phyloP scores from a whole-genome alignment of 257 asterid genomes.

The Solanum pimpinellifolium region DNA sequence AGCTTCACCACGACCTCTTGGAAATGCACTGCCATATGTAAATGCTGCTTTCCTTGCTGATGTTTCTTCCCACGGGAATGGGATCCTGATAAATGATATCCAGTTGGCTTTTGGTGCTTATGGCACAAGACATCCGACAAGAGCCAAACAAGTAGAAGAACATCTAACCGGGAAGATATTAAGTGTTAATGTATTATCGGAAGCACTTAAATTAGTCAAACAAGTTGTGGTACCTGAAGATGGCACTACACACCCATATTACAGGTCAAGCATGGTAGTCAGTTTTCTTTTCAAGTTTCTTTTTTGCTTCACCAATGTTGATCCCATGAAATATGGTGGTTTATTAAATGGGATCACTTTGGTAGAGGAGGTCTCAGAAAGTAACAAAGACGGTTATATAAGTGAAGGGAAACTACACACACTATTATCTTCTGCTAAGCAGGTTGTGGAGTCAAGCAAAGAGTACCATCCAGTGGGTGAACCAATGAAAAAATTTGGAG shows the following conservation, averaged over 20 bases:
- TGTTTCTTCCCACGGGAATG: conserved; percentile 21
- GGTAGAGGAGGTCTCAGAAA: conserved; percentile 8
- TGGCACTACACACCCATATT: conserved; percentile 44
- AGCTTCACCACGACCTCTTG: conserved; percentile 60
- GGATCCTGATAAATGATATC: conserved; percentile 20
- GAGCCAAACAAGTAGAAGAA: conserved; percentile 53
- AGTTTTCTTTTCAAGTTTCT: conserved; percentile 52
- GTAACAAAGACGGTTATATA: neutral
- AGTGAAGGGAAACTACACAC: neutral
- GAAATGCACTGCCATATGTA: conserved; percentile 65
- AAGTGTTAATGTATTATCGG: conserved; percentile 14
- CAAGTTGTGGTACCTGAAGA: conserved; percentile 35
- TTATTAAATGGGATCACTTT: conserved; percentile 4
- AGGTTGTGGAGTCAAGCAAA: conserved; percentile 36
- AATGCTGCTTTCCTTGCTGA: conserved; percentile 64
- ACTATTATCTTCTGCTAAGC: conserved; percentile 49
- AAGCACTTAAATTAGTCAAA: conserved; percentile 40
- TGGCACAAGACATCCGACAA: conserved; percentile 37
- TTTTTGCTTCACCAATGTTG: conserved; percentile 5
- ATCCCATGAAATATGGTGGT: neutral
- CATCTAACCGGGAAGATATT: conserved; percentile 30
- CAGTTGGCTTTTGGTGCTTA: conserved; percentile 53
- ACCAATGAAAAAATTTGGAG: conserved; percentile 43
- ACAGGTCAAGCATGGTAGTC: conserved; percentile 47
- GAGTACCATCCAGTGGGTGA: conserved; percentile 67